Percentiles rank a stretch among this genome's conserved stretches.
phyloP scores from a whole-genome alignment of 2,329 filamentous ascomycete genomes.

The Coniochaeta sp. region DNA sequence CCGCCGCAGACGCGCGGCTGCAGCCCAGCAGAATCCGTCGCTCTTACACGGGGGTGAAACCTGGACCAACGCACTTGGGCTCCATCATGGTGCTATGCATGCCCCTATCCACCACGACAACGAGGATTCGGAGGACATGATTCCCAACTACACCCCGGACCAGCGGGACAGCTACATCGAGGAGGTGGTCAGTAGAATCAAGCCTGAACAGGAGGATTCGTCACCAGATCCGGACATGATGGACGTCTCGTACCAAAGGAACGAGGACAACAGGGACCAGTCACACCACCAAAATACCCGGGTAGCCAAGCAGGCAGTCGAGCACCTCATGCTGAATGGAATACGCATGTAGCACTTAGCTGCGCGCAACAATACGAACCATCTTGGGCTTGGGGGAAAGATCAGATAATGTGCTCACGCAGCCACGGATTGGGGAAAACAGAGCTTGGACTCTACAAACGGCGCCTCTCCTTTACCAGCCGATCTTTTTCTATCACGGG shows the following conservation, averaged over 20 bases:
- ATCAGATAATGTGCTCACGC: not conserved
- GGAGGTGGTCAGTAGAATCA: conserved; percentile 16
- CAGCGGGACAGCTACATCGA: conserved; percentile 23
- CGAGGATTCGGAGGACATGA: conserved; percentile 8
- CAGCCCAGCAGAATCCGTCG: not conserved
- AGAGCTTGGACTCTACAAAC: not conserved
- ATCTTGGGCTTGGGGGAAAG: not conserved
- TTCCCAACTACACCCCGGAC: conserved; percentile 19
- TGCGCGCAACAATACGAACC: not conserved
- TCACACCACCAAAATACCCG: not conserved
- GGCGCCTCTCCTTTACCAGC: not conserved
- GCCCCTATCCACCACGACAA: conserved; percentile 4
- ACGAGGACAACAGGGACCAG: not conserved
- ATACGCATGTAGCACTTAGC: not conserved
- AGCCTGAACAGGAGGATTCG: conserved; percentile 8
- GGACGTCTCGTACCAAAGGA: not conserved
- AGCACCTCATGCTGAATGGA: not conserved
- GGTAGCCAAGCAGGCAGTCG: not conserved
- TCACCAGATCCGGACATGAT: conserved; percentile 3
- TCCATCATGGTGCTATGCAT: conserved; percentile 8
- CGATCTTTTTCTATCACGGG: not conserved
- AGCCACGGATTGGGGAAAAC: not conserved
- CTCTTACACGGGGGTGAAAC: conserved; percentile 10
- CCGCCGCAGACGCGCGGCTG: conserved; percentile 5
- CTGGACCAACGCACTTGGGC: conserved; percentile 15